phyloP scores from a whole-genome alignment of 164 flowering plant genomes.

The Vitis rupestris region DNA sequence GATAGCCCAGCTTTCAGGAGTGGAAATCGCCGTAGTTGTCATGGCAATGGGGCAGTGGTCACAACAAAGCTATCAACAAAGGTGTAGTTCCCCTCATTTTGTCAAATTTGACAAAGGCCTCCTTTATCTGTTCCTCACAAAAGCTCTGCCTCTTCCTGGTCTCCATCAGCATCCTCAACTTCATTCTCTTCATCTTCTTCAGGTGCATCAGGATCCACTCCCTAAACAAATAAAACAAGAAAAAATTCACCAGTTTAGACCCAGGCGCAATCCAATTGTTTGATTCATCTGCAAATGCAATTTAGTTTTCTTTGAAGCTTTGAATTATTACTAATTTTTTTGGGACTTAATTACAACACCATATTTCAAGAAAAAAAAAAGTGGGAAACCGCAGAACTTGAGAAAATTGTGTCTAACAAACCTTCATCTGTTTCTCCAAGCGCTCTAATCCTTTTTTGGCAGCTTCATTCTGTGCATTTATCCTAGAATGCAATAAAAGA shows the following conservation, averaged over 20 bases:
- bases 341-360: too few species aligned
- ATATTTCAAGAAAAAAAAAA: background rate
- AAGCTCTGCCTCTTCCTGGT: conserved; percentile 77
- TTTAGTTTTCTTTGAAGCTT: too few species aligned
- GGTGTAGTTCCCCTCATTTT: background rate
- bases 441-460: conserved; percentile 89
- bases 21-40: too few species aligned
- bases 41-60: too few species aligned
- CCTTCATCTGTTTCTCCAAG: conserved; percentile 97
- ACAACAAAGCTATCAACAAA: too few species aligned
- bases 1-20: too few species aligned
- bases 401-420: conserved; percentile 16
- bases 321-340: too few species aligned
- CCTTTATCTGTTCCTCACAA: conserved; percentile 28
- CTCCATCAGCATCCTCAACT: conserved; percentile 84
- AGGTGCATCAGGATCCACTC: conserved; percentile 98
- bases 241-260: background rate
- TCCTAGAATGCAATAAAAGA: conserved; percentile 40
- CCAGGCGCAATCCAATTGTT: background rate
- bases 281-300: too few species aligned
- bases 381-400: too few species aligned
- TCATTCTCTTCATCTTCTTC: conserved; percentile 98
- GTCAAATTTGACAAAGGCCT: background rate
- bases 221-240: conserved; percentile 44
- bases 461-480: conserved; percentile 84